These are phyloP conservation scores for Tetrahymena thermophila DNA, from an alignment of 73 alveolate genomes.

Conservation along the genomic window DNA sequence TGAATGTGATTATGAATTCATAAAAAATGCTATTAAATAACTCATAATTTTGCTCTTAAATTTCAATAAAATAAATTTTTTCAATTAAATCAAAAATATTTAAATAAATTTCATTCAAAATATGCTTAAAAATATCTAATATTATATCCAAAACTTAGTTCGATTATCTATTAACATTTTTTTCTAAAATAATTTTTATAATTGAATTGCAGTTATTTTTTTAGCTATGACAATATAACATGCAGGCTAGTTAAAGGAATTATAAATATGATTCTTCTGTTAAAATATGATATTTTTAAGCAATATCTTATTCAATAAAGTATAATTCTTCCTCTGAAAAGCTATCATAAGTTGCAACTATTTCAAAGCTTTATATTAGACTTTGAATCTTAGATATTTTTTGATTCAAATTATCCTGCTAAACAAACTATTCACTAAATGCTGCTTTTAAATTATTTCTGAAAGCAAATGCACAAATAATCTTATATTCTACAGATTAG, in stretches of 20 bases:
- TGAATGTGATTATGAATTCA: too few relatives aligned
- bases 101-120: neutral
- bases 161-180: neutral
- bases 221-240: neutral
- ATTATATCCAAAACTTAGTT: neutral
- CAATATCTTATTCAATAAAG: neutral
- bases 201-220: neutral
- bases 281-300: neutral
- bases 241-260: neutral
- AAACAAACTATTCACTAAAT: neutral
- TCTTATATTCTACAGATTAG: neutral
- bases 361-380: neutral
- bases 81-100: too few relatives aligned
- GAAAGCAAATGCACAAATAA: neutral
- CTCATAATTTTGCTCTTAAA: too few relatives aligned
- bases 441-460: neutral
- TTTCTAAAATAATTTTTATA: neutral
- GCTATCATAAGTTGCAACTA: neutral
- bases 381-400: neutral
- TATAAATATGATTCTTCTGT: neutral
- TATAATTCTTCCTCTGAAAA: neutral
- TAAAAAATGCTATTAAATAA: too few relatives aligned
- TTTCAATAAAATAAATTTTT: too few relatives aligned
- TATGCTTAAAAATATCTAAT: neutral
- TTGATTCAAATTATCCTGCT: neutral